Percentiles rank a stretch among this genome's conserved stretches.
Evolutionary conservation across 176 grass and related monocot genomes (phyloP).

Genomic region (Hordeum vulgare): MorexV3_pseudomolecules_assembly NC_058523.1:5786259-5786758

Average conservation of each 20-base stretch:
- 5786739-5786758: background rate
- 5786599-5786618: slow-evolving; percentile 1
- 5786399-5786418: background rate
- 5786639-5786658: background rate
- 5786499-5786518: slow-evolving; percentile 37
- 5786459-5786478: slow-evolving; percentile 23
- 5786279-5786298: background rate
- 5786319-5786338: background rate
- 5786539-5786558: slow-evolving; percentile 12
- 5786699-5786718: background rate
- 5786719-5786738: background rate
- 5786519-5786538: slow-evolving; percentile 18
- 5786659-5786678: background rate
- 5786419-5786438: background rate
- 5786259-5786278: background rate
- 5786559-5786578: background rate
- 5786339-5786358: background rate
- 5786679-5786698: background rate
- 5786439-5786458: slow-evolving; percentile 38
- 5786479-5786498: slow-evolving; percentile 44
- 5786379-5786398: background rate
- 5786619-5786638: background rate
- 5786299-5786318: background rate
- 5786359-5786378: background rate
- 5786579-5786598: background rate